These are phyloP conservation scores for Talaromyces marneffei DNA, from an alignment of 2,329 filamentous ascomycete genomes.

Conservation along the genomic window DNA sequence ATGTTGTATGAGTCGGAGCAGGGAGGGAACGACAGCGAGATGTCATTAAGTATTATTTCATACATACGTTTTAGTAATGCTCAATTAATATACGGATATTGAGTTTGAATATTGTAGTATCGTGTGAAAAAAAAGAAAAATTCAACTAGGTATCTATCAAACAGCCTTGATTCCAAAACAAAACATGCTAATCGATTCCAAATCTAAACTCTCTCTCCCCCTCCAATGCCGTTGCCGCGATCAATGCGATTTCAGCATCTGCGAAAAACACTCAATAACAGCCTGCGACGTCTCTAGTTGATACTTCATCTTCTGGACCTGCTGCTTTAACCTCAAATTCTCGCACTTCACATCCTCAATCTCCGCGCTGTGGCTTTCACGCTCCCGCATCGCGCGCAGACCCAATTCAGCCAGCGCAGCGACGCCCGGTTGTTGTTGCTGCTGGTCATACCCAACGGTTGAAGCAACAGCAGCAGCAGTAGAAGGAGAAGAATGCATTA, in stretches of 20 bases:
- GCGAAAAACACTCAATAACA: neutral
- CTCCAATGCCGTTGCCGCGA: too few relatives aligned
- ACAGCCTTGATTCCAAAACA: neutral
- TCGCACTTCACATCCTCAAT: neutral
- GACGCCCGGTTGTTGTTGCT: neutral
- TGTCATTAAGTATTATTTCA: neutral
- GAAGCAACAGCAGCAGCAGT: neutral
- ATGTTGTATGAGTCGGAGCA: constrained; percentile 10
- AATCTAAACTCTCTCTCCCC: too few relatives aligned
- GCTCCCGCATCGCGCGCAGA: neutral
- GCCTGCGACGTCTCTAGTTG: neutral
- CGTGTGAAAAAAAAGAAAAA: neutral
- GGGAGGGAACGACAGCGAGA: neutral
- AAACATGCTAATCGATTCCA: neutral
- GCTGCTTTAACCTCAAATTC: neutral
- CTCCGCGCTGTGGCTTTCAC: neutral
- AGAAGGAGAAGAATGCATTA: neutral
- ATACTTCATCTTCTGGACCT: neutral
- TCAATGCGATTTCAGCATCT: neutral
- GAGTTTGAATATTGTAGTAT: neutral
- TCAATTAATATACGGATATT: neutral
- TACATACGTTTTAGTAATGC: neutral
- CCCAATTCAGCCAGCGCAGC: neutral
- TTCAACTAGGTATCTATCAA: neutral
- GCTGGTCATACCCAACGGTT: neutral